Conservation (phyloP, 73 alveolate genomes). For the Diophrys sp. region DNA sequence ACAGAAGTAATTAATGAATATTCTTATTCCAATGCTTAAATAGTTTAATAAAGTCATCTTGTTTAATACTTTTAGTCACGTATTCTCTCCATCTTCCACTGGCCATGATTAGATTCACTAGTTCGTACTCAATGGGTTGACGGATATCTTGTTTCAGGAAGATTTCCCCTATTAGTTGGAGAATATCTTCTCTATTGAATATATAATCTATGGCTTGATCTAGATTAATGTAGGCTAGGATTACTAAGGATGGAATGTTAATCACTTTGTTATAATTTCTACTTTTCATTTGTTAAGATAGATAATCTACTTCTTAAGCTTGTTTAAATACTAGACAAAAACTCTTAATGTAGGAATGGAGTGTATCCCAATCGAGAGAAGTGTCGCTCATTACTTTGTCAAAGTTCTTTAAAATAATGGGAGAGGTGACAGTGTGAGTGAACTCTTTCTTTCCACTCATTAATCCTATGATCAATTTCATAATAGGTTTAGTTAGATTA, state of each 20-base stretch:
- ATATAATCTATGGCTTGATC: neutral
- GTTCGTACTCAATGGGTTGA: neutral
- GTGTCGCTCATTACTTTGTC: neutral
- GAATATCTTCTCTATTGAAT: neutral
- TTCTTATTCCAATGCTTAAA: neutral
- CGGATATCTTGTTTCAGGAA: too few relatives aligned
- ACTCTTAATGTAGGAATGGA: neutral
- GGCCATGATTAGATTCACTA: neutral
- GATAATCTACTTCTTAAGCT: neutral
- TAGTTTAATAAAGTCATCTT: neutral
- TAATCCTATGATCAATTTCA: too few relatives aligned
- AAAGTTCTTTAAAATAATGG: neutral
- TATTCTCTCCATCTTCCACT: neutral
- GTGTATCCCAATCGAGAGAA: neutral
- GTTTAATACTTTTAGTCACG: neutral
- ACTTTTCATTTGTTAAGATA: neutral
- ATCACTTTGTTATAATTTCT: neutral
- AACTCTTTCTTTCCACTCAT: neutral
- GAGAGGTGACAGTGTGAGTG: neutral
- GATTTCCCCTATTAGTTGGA: neutral
- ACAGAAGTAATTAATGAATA: neutral
- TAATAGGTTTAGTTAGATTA: too few relatives aligned
- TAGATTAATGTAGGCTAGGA: neutral
- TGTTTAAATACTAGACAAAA: neutral
- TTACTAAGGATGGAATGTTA: neutral